Evolutionary conservation across 2,329 filamentous ascomycete species (phyloP).

Genomic region (Aspergillus pseudoviridinutans): DNA sequence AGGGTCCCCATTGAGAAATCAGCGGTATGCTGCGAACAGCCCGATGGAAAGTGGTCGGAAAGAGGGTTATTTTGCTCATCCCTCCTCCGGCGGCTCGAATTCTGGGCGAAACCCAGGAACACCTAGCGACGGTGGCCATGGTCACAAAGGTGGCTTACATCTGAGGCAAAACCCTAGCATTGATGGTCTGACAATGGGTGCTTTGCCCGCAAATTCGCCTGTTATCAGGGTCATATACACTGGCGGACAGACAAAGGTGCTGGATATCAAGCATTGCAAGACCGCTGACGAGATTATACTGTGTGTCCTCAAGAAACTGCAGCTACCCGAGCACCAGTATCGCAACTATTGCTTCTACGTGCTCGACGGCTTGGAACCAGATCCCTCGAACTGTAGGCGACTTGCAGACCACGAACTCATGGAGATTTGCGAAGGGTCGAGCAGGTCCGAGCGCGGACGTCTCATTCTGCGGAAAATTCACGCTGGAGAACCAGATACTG

Average conservation of each 20-base stretch:
- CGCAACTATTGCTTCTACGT: slow-evolving; percentile 98
- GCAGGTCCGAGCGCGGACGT: slow-evolving; percentile 79
- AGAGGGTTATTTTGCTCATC: slow-evolving; percentile 55
- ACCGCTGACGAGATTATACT: slow-evolving; percentile 91
- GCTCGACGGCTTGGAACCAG: slow-evolving; percentile 76
- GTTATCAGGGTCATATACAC: slow-evolving; percentile 92
- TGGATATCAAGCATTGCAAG: slow-evolving; percentile 88
- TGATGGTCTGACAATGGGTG: slow-evolving; percentile 81
- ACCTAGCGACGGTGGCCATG: slow-evolving; percentile 60
- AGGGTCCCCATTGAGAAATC: slow-evolving; percentile 62
- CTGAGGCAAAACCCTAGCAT: slow-evolving; percentile 77
- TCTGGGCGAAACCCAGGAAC: slow-evolving; percentile 56
- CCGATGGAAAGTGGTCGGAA: slow-evolving; percentile 52
- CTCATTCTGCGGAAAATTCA: slow-evolving; percentile 92
- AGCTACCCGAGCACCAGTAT: slow-evolving; percentile 82
- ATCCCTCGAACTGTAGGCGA: slow-evolving; percentile 74
- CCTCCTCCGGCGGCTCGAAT: slow-evolving; percentile 51
- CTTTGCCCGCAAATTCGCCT: slow-evolving; percentile 78
- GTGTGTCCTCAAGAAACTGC: slow-evolving; percentile 82
- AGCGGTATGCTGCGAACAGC: slow-evolving; percentile 59
- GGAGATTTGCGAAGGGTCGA: slow-evolving; percentile 83
- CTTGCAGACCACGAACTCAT: slow-evolving; percentile 84
- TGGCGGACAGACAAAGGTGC: slow-evolving; percentile 84
- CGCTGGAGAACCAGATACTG: slow-evolving; percentile 78
- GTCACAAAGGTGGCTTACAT: slow-evolving; percentile 64